Conservation (phyloP, 2,329 filamentous ascomycete species). For the Nigrospora oryzae region DNA sequence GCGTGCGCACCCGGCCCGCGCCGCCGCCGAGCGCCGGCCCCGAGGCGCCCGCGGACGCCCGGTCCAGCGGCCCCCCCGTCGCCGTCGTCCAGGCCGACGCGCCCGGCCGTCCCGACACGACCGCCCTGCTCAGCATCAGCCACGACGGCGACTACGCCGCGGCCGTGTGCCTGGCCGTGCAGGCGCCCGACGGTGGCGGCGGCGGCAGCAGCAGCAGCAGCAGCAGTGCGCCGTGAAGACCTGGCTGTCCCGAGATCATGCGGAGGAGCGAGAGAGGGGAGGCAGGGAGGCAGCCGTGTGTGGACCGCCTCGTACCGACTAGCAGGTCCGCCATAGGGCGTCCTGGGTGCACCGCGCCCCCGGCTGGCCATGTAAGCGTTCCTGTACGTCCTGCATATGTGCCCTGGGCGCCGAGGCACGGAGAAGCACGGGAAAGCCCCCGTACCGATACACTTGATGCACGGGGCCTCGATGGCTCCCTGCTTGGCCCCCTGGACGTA, state of each 20-base stretch:
- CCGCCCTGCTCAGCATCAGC: conserved; percentile 72
- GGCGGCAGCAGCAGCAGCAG: neutral
- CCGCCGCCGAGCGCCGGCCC: neutral
- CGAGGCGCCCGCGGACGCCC: conserved; percentile 7
- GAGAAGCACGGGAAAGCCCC: too few relatives aligned
- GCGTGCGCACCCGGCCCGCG: conserved; percentile 21
- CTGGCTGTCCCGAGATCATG: neutral
- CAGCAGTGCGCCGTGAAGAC: neutral
- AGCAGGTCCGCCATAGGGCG: too few relatives aligned
- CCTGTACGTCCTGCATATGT: too few relatives aligned
- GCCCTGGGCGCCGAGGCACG: too few relatives aligned
- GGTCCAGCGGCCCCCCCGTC: conserved; percentile 31
- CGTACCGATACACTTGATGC: too few relatives aligned
- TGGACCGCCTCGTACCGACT: too few relatives aligned
- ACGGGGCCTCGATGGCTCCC: too few relatives aligned
- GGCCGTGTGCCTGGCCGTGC: conserved; percentile 53
- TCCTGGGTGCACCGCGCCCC: too few relatives aligned
- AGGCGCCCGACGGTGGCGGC: too few relatives aligned
- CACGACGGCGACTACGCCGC: conserved; percentile 80
- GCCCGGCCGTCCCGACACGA: conserved; percentile 10
- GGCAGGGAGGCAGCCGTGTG: neutral
- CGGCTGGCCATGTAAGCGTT: too few relatives aligned
- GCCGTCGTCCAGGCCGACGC: conserved; percentile 28
- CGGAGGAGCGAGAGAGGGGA: neutral
- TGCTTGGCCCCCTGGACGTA: too few relatives aligned